Base-by-base conservation (phyloP, 2,329 filamentous ascomycete genomes). In the Xylaria sp. region DNA sequence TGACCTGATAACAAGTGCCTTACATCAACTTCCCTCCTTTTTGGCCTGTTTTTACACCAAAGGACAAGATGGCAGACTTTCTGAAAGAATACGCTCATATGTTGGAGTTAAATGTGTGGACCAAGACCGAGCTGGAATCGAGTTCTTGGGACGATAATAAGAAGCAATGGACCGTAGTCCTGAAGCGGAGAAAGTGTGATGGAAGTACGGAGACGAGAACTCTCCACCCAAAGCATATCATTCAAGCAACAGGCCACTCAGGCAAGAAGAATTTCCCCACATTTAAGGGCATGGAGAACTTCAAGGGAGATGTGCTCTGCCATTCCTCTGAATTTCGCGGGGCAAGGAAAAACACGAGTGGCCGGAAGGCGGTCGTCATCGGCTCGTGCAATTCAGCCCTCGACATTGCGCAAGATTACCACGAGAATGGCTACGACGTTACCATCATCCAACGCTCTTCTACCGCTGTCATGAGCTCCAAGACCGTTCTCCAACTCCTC, bases 181-280 rank as follows among this genome's bases (percentile, higher is more conserved):
- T 80, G 2, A 75, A 76, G 57, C 75, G 77, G 23, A 74, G 63
- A 58, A 64, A 70, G 28, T 62, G 62, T n/a, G 74, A 78, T 46
- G 75, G 74, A 7, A 73, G 39, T 20, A 78, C 69, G 0, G 83
- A 88, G 71, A 85, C 80, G 1, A 84, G 88, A 20, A 88, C 84
- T 0, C 79, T 92, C 48, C 84, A 86, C 46, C 90, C 90, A 0
- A 85, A 83, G 5, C 90, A 92, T 70, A 78, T 93, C 36, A 84
- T 93, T 54, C 89, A 91, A 74, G 88, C 89, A 1, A 93, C 90
- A 0, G 90, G 90, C 0, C 90, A 91, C 73, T 89, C 89, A 0
- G 91, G 91, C 1, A 89, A 91, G 78, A 90, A 88, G 76, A 86
- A 88, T 65, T 78, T 88, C 57, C 90, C 91, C 0, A 71, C 75